These are phyloP conservation scores for Mortierella sp. DNA, from an alignment of 371 early-diverging fungal species.

Conservation along the genomic window DNA sequence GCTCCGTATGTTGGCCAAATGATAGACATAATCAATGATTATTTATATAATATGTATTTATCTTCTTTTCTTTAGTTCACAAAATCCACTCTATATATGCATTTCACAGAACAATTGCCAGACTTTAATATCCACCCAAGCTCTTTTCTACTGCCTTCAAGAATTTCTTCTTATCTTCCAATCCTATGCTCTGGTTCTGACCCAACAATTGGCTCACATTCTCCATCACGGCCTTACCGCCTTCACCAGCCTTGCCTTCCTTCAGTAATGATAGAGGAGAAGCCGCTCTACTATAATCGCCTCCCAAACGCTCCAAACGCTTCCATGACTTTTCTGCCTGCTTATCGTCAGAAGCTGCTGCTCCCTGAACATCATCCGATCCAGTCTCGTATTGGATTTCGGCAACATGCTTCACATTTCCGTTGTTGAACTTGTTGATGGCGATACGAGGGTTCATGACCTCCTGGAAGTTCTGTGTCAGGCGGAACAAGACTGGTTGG, in stretches of 20 bases:
- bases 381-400: slow-evolving; percentile 31
- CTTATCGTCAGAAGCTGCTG: slow-evolving; percentile 10
- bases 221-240: slow-evolving; percentile 14
- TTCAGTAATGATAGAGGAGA: slow-evolving; percentile 25
- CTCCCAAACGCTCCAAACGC: slow-evolving; percentile 53
- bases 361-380: slow-evolving; percentile 26
- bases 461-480: slow-evolving; percentile 48
- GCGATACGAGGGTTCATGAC: slow-evolving; percentile 41
- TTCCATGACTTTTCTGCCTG: slow-evolving; percentile 51
- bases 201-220: slow-evolving; percentile 35
- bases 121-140: slow-evolving; percentile 25
- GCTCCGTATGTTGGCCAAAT: too few relatives aligned
- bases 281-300: slow-evolving; percentile 40
- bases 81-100: background rate
- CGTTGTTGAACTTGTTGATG: slow-evolving; percentile 52
- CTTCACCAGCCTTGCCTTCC: background rate
- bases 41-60: background rate
- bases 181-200: slow-evolving; percentile 53
- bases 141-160: slow-evolving; percentile 44
- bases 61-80: background rate
- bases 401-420: slow-evolving; percentile 23
- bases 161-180: slow-evolving; percentile 55
- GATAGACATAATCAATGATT: background rate
- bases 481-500: slow-evolving; percentile 19
- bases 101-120: background rate